Percentiles rank a stretch among this genome's conserved stretches.
Evolutionary conservation across 352 stramenopile genomes (phyloP).

Genomic region (Pythium aristosporum): DNA sequence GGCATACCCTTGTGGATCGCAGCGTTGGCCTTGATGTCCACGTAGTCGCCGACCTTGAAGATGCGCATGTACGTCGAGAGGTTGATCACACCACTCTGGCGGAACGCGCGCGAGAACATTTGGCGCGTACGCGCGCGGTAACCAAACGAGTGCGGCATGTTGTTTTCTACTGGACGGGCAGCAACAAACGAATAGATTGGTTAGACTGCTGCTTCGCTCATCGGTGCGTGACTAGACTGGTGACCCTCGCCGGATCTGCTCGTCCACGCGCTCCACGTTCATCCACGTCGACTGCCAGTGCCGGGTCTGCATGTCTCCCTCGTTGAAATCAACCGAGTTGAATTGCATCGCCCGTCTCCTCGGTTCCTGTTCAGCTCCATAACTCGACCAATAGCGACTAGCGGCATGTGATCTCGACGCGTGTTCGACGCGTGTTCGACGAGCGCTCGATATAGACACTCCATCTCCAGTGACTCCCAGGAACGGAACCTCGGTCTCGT

Average conservation of each 20-base stretch:
- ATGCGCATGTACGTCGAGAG: constrained; percentile 97
- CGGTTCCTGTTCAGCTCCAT: no score
- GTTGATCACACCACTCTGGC: constrained; percentile 95
- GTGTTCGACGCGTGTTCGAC: background rate
- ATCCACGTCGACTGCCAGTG: no score
- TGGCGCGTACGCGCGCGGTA: constrained; percentile 98
- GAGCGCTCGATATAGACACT: no score
- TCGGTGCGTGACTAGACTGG: no score
- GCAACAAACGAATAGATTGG: constrained; percentile 1
- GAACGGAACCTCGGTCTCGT: no score
- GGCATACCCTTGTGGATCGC: constrained; percentile 99
- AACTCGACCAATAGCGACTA: no score
- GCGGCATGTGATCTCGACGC: background rate
- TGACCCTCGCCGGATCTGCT: background rate
- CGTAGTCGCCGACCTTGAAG: constrained; percentile 99
- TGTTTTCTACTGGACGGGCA: constrained; percentile 54
- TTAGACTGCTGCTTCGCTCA: background rate
- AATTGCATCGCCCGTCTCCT: no score
- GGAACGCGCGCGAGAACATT: constrained; percentile 99
- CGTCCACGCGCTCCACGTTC: background rate
- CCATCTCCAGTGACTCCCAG: no score
- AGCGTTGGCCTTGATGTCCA: constrained; percentile 99
- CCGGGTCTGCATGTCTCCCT: no score
- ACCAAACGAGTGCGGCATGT: constrained; percentile 99
- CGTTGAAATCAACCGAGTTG: no score